phyloP scores from a whole-genome alignment of 352 stramenopile genomes.

The Phytophthora tentaculata region DNA sequence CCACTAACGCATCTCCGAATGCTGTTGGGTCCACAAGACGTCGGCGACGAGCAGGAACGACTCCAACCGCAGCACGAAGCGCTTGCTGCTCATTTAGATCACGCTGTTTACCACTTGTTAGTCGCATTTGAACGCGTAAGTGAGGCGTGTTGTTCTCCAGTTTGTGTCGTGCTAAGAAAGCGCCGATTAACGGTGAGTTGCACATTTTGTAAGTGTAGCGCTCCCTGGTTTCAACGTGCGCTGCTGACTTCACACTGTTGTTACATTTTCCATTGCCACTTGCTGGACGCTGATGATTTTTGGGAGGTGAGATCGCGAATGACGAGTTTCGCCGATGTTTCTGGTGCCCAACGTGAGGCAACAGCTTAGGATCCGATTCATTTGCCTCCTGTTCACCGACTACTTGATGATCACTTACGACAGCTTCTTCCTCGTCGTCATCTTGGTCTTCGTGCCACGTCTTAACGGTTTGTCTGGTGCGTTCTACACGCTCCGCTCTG shows the following conservation, averaged over 20 bases:
- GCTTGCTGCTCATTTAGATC: conserved; percentile 55
- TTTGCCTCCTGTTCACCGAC: conserved; percentile 3
- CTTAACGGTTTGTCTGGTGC: conserved; percentile 59
- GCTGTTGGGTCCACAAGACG: conserved; percentile 56
- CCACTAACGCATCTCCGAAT: conserved; percentile 53
- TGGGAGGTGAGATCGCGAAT: conserved; percentile 27
- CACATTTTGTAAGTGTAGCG: conserved; percentile 66
- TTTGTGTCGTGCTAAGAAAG: conserved; percentile 59
- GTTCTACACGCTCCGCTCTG: conserved; percentile 64
- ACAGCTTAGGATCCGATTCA: conserved; percentile 9
- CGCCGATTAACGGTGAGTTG: conserved; percentile 68
- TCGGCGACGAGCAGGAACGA: conserved; percentile 43
- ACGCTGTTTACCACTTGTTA: conserved; percentile 59
- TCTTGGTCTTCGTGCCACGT: conserved; percentile 51
- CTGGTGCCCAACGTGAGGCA: conserved; percentile 13
- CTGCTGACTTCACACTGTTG: background rate
- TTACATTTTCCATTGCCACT: conserved; percentile 5
- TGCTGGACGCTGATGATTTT: conserved; percentile 1
- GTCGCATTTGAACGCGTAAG: conserved; percentile 58
- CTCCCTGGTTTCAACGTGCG: conserved; percentile 53
- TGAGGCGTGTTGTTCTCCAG: conserved; percentile 54
- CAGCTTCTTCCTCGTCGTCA: conserved; percentile 17
- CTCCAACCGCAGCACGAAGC: conserved; percentile 41
- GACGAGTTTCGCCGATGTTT: conserved; percentile 24
- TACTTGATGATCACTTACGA: conserved; percentile 9